Percentiles rank a stretch among this genome's conserved stretches.
Evolutionary conservation across 139 green algal genomes (phyloP).

Genomic region (Haematococcus sp.): DNA sequence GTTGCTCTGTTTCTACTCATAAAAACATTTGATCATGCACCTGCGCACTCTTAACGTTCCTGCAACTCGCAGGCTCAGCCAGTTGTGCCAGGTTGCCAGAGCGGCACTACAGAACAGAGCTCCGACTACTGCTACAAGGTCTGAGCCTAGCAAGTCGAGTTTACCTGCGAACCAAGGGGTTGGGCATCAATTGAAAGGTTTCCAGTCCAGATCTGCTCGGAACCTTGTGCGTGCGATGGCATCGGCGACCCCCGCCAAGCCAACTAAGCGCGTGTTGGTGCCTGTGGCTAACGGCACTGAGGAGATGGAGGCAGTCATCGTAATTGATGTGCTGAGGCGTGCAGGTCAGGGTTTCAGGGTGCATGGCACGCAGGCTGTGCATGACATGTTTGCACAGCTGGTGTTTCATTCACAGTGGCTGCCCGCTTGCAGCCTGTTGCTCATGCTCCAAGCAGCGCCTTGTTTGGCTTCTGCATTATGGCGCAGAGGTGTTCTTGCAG

Average conservation of each 20-base stretch:
- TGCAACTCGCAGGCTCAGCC: too few relatives aligned
- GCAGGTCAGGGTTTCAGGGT: conserved; percentile 44
- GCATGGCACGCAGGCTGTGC: background rate
- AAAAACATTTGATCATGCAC: too few relatives aligned
- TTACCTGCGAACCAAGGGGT: background rate
- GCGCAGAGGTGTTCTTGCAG: background rate
- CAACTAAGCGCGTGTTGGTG: conserved; percentile 71
- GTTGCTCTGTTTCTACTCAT: too few relatives aligned
- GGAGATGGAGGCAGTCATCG: conserved; percentile 88
- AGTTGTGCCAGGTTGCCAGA: background rate
- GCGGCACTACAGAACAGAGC: background rate
- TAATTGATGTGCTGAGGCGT: conserved; percentile 87
- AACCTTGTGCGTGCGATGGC: background rate
- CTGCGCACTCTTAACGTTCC: too few relatives aligned
- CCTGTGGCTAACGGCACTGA: conserved; percentile 84
- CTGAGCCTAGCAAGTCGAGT: background rate
- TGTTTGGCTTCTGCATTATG: too few relatives aligned
- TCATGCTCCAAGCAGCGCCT: too few relatives aligned
- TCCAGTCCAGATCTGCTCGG: background rate
- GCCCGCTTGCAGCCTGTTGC: too few relatives aligned
- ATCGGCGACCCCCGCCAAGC: background rate
- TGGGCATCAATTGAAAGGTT: background rate
- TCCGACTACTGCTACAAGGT: background rate
- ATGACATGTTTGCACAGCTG: background rate
- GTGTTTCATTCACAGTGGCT: background rate